These are phyloP conservation scores for Pythium myriotylum DNA, from an alignment of 352 stramenopile genomes.

Conservation along the genomic window DNA sequence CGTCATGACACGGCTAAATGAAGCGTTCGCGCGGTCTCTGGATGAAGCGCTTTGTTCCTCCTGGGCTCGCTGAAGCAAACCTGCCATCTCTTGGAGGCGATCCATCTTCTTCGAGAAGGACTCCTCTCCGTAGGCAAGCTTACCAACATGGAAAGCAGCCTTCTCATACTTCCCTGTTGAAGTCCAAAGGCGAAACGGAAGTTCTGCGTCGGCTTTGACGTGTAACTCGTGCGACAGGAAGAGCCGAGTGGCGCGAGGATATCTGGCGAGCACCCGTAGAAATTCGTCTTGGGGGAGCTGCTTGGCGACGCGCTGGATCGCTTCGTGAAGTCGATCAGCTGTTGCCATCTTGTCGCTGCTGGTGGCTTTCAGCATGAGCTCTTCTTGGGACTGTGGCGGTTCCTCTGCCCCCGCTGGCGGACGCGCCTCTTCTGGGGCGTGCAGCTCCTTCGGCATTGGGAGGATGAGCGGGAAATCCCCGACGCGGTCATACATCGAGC, in stretches of 20 bases:
- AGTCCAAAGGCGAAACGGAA: constrained; percentile 35
- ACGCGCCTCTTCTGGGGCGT: neutral
- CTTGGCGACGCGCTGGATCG: constrained; percentile 36
- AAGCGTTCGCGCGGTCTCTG: constrained; percentile 27
- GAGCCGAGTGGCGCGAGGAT: constrained; percentile 46
- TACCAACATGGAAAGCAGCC: constrained; percentile 42
- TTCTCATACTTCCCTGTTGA: constrained; percentile 31
- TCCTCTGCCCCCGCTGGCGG: neutral
- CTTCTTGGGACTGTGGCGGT: constrained; percentile 29
- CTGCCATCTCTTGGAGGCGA: constrained; percentile 42
- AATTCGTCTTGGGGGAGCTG: constrained; percentile 39
- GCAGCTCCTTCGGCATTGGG: constrained; percentile 39
- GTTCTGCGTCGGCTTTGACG: constrained; percentile 32
- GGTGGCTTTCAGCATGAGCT: constrained; percentile 48
- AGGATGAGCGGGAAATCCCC: constrained; percentile 43
- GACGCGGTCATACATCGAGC: constrained; percentile 40
- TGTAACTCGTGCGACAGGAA: constrained; percentile 47
- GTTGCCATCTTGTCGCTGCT: constrained; percentile 50
- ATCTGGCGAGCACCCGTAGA: constrained; percentile 41
- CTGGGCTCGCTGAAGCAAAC: constrained; percentile 30
- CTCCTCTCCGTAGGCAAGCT: constrained; percentile 50
- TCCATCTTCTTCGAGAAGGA: constrained; percentile 40
- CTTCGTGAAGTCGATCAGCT: constrained; percentile 45
- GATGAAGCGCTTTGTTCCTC: neutral
- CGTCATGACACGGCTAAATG: constrained; percentile 56